Percentiles rank a stretch among this genome's conserved stretches.
Evolutionary conservation across 1,139 yeast species (phyloP).

Genomic region (Suhomyces yuchorum): DNA sequence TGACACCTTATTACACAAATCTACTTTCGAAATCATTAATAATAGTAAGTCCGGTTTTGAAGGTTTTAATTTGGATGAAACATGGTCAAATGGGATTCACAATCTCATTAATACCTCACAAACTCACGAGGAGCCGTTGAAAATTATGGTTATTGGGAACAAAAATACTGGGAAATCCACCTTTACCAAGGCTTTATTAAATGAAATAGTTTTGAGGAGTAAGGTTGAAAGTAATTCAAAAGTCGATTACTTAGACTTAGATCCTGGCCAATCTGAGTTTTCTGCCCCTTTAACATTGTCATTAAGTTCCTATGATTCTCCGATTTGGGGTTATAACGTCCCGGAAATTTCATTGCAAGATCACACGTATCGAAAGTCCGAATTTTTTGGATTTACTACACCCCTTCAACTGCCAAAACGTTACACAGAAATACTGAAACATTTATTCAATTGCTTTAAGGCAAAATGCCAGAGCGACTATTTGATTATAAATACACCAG

Average conservation of each 20-base stretch:
- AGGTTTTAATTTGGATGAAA: conserved; percentile 26
- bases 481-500: conserved; percentile 79
- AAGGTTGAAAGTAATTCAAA: neutral
- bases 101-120: neutral
- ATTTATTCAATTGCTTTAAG: conserved; percentile 36
- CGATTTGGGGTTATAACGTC: conserved; percentile 31
- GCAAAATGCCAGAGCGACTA: conserved; percentile 37
- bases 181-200: conserved; percentile 56
- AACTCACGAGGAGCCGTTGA: conserved; percentile 15
- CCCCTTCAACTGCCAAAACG: conserved; percentile 70
- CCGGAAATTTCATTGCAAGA: conserved; percentile 15
- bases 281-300: conserved; percentile 73
- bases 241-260: conserved; percentile 67
- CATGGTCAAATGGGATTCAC: conserved; percentile 24
- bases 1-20: neutral
- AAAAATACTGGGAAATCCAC: conserved; percentile 89
- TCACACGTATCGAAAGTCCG: conserved; percentile 18
- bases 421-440: conserved; percentile 50
- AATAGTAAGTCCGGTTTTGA: conserved; percentile 27
- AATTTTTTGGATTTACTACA: conserved; percentile 68
- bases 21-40: conserved; percentile 41
- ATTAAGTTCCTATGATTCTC: conserved; percentile 29
- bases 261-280: conserved; percentile 90
- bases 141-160: conserved; percentile 41
- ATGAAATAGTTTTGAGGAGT: conserved; percentile 33